Evolutionary conservation across 2,329 filamentous ascomycete species (phyloP), one percentile per base, ranked within the genome.

Genomic region (Colletotrichum godetiae): DNA sequence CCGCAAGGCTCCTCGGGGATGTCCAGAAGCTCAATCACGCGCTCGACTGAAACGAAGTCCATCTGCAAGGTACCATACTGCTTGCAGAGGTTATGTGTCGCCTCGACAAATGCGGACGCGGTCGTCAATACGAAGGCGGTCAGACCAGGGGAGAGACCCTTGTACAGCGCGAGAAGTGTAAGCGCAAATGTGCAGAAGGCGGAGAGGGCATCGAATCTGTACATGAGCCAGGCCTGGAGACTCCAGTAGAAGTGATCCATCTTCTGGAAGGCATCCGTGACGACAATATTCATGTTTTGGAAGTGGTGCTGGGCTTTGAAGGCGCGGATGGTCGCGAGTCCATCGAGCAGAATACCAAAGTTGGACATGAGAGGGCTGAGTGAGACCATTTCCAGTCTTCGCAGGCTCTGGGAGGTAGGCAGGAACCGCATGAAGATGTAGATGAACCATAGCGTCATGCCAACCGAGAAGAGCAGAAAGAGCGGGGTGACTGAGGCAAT

Each of bases 221-320:
- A 95, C 80, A 92, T 92, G 2, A 98, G 87, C 95, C 95, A 98
- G 8, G 91, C 91, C 76, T 97, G 94, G 56, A 97, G 87, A 72
- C 92, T 94, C 93, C 95, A 98, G 84, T 97, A 98, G 83, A 98
- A 97, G 81, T 98, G 95, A 78, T 98, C 95, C 89, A 97, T 97
- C 80, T 95, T 95, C 81, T 98, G 95, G 79, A 98, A 98, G 22
- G 92, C 91, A 79, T 98, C 95, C 0, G 95, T 95, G 0, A 95
- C 95, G 2, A 88, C 85, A 42, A 98, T 92, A 65, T 97, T 94
- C 63, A 92, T 89, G 74, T 92, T 89, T 79, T 97, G 94, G 78
- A 98, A 98, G 65, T 93, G 91, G 4, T 88, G 85, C 77, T 97
- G 92, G 0, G 93, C 94, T 61, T 89, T 91, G 80, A 97, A 96